Percentiles rank a stretch among this genome's conserved stretches.
Conservation (phyloP, 192 early-diverging fungal species). For the Backusella luteola region DNA sequence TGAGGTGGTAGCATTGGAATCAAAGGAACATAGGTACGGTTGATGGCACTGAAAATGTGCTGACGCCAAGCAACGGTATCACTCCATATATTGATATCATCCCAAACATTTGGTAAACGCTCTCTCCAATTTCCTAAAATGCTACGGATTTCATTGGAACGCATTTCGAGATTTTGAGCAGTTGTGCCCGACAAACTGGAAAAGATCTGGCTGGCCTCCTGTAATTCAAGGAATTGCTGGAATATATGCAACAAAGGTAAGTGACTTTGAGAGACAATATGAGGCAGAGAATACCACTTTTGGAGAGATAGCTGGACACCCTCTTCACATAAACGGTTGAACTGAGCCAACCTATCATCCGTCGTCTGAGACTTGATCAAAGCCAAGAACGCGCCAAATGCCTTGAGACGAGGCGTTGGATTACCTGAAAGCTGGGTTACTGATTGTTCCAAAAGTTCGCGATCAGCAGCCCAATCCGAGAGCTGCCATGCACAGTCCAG, state of each 20-base stretch:
- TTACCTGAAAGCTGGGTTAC: constrained; percentile 61
- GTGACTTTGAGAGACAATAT: constrained; percentile 83
- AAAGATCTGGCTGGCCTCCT: constrained; percentile 90
- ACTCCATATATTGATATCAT: constrained; percentile 98
- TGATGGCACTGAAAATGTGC: constrained; percentile 96
- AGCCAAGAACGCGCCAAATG: constrained; percentile 86
- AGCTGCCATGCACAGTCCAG: constrained; percentile 92
- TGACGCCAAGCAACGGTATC: constrained; percentile 97
- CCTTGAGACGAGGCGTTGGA: constrained; percentile 67
- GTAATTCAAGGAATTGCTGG: constrained; percentile 95
- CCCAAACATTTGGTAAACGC: constrained; percentile 93
- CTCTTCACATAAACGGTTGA: constrained; percentile 81
- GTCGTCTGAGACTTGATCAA: constrained; percentile 64
- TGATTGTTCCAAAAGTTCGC: constrained; percentile 69
- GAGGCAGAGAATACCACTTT: constrained; percentile 89
- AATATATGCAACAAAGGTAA: constrained; percentile 87
- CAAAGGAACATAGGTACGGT: constrained; percentile 91
- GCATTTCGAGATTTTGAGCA: constrained; percentile 79
- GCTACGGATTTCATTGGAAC: constrained; percentile 87
- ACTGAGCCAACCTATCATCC: constrained; percentile 60
- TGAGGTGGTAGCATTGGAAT: constrained; percentile 54
- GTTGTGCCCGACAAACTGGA: constrained; percentile 76
- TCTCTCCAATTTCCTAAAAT: constrained; percentile 95
- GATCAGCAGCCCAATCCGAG: constrained; percentile 90
- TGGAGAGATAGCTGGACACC: constrained; percentile 81